phyloP scores from a whole-genome alignment of 1,284 basidiomycete genomes.

The Grifola frondosa region DNA sequence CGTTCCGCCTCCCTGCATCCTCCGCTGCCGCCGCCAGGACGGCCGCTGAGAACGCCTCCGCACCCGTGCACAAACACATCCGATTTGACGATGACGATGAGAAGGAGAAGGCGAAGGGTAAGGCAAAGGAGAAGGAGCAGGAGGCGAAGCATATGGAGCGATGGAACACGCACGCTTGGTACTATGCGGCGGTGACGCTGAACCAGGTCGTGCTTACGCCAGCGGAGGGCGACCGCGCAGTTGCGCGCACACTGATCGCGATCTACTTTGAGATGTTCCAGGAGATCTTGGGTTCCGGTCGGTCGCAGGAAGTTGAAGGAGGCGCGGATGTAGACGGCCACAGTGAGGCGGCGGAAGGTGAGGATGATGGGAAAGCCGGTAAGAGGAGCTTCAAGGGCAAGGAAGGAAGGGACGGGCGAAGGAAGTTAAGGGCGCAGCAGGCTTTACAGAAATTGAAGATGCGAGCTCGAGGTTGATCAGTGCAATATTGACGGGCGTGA shows the following conservation, averaged over 20 bases:
- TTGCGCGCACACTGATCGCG: slow-evolving; percentile 84
- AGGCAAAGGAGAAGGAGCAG: slow-evolving; percentile 25
- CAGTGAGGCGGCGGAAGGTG: slow-evolving; percentile 34
- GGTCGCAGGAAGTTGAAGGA: slow-evolving; percentile 29
- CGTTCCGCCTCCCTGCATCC: slow-evolving; percentile 59
- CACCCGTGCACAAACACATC: slow-evolving; percentile 14
- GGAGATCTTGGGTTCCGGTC: slow-evolving; percentile 74
- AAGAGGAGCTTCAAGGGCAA: slow-evolving; percentile 31
- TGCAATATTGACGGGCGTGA: slow-evolving; percentile 92
- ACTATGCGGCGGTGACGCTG: slow-evolving; percentile 91
- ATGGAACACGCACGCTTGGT: slow-evolving; percentile 50
- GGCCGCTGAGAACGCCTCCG: background rate
- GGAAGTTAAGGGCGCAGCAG: slow-evolving; percentile 55
- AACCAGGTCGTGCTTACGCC: slow-evolving; percentile 89
- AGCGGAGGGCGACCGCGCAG: slow-evolving; percentile 62
- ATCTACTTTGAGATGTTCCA: slow-evolving; percentile 97
- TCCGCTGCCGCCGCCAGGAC: slow-evolving; percentile 36
- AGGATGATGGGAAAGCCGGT: slow-evolving; percentile 29
- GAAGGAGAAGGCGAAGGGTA: slow-evolving; percentile 26
- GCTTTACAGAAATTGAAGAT: slow-evolving; percentile 76
- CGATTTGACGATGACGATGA: slow-evolving; percentile 26
- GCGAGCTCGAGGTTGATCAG: slow-evolving; percentile 84
- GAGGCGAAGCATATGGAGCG: slow-evolving; percentile 22
- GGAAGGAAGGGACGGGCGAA: slow-evolving; percentile 39
- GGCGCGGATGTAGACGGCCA: slow-evolving; percentile 36